Percentiles rank a stretch among this genome's conserved stretches.
These are phyloP conservation scores for Ambrosia hybrid DNA, from an alignment of 140 eudicot species.

Conservation along the genomic window DNA sequence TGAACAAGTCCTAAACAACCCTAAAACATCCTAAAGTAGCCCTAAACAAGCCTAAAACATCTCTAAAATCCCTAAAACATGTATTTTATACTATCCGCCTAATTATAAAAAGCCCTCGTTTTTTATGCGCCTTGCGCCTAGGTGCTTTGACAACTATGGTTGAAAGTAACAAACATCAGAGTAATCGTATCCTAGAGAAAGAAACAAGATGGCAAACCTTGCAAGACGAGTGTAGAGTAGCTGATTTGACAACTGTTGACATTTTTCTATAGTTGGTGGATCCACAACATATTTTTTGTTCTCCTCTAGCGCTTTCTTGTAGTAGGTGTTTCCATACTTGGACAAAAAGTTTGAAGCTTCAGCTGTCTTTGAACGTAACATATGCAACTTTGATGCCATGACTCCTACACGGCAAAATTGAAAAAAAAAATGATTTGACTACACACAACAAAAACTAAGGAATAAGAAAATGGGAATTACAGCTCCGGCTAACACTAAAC, in stretches of 20 bases:
- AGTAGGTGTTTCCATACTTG: conserved; percentile 45
- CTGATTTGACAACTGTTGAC: conserved; percentile 46
- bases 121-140: no score
- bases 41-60: no score
- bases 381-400: conserved; percentile 44
- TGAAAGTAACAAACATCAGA: background rate
- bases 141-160: no score
- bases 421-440: background rate
- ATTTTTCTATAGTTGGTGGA: conserved; percentile 61
- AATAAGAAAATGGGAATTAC: conserved; percentile 6
- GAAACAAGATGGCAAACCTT: background rate
- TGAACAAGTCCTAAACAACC: no score
- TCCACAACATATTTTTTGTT: conserved; percentile 58
- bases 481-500: background rate
- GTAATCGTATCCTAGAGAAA: no score
- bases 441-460: conserved; percentile 1
- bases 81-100: no score
- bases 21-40: no score
- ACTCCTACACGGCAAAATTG: conserved; percentile 6
- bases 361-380: conserved; percentile 42
- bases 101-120: no score
- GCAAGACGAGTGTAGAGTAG: conserved; percentile 69
- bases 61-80: no score
- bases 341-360: conserved; percentile 41
- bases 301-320: conserved; percentile 56